phyloP scores from a whole-genome alignment of 148 eudicot species.

The Euryodendron excelsum region DNA sequence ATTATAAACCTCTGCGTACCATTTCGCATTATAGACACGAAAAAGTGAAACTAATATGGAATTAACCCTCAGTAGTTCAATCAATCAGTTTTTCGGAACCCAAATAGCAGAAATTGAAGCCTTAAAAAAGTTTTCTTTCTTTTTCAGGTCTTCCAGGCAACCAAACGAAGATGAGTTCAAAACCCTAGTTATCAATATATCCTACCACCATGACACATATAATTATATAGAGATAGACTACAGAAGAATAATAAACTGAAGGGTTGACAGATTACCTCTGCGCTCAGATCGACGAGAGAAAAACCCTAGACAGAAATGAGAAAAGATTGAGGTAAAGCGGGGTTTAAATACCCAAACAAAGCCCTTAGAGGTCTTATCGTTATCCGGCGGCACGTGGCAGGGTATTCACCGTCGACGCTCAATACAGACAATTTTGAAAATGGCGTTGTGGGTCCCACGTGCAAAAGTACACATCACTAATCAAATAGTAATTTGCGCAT shows the following conservation, averaged over 20 bases:
- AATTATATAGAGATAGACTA: no score
- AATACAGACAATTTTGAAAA: not conserved
- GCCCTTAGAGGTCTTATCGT: not conserved
- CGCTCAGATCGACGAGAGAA: not conserved
- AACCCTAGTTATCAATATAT: not conserved
- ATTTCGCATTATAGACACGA: not conserved
- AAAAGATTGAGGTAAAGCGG: not conserved
- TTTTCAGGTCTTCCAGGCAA: not conserved
- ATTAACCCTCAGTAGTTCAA: not conserved
- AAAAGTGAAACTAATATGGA: not conserved
- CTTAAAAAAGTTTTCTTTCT: not conserved
- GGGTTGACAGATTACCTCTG: not conserved
- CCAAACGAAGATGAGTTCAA: no score
- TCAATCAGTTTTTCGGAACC: not conserved
- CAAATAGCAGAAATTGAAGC: not conserved
- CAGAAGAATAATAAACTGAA: not conserved
- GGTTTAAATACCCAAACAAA: not conserved
- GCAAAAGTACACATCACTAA: no score
- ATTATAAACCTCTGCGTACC: not conserved
- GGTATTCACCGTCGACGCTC: not conserved
- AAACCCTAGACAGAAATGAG: not conserved
- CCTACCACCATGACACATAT: not conserved
- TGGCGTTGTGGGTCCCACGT: no score
- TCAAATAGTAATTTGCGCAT: no score
- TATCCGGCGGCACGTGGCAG: not conserved